Conservation (phyloP, 176 grass and related monocot species). For the Bothriochloa decipiens region DNA sequence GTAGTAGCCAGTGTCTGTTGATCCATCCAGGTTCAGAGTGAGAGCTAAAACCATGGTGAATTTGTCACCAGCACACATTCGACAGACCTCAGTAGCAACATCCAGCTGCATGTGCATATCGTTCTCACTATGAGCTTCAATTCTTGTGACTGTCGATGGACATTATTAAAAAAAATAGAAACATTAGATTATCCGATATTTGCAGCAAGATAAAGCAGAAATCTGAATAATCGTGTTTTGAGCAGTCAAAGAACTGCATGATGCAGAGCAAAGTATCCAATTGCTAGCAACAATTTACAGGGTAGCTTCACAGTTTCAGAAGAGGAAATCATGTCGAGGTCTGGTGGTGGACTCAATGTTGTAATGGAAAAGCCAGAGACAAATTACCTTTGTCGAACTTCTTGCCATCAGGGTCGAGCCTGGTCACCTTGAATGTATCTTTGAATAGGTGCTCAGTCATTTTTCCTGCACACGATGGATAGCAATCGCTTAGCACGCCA, state of each 20-base stretch:
- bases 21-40: slow-evolving; percentile 67
- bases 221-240: neutral
- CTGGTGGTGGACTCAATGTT: neutral
- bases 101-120: slow-evolving; percentile 67
- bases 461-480: neutral
- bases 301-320: neutral
- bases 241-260: neutral
- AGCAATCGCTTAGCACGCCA: neutral
- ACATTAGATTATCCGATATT: neutral
- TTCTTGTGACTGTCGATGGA: slow-evolving; percentile 45
- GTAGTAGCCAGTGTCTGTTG: slow-evolving; percentile 63
- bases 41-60: slow-evolving; percentile 72
- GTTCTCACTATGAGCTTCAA: slow-evolving; percentile 57
- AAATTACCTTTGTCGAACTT: slow-evolving; percentile 59
- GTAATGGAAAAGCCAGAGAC: neutral
- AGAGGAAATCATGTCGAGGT: neutral
- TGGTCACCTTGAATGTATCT: slow-evolving; percentile 45
- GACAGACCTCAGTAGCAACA: slow-evolving; percentile 59
- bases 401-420: slow-evolving; percentile 57
- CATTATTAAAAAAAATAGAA: neutral
- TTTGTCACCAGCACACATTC: too few species aligned
- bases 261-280: neutral
- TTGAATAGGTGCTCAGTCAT: slow-evolving; percentile 54
- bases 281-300: neutral
- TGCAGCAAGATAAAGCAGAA: neutral